A percentile compares a stretch with the other conserved stretches of the same genome.
Evolutionary conservation across 768 basidiomycete species (phyloP).

Genomic region (Suillus spraguei): DNA sequence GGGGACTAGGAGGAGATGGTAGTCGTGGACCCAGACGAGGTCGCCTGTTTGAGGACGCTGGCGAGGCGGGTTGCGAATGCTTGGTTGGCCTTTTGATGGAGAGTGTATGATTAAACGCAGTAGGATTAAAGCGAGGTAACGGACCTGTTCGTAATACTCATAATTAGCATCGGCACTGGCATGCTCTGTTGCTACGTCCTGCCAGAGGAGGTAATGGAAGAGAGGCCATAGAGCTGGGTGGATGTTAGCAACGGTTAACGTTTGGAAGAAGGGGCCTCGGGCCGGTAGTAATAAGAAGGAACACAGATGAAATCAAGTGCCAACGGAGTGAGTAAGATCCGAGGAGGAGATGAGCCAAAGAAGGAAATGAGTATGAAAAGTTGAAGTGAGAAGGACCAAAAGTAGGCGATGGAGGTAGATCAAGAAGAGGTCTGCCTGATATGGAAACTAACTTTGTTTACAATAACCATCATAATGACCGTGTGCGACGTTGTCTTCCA

Average conservation of each 20-base stretch:
- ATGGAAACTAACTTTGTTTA: conserved; percentile 80
- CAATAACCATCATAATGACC: conserved; percentile 98
- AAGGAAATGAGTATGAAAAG: not conserved
- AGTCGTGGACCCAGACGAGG: conserved; percentile 93
- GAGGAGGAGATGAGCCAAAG: not conserved
- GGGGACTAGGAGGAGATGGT: conserved; percentile 94
- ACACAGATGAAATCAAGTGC: not conserved
- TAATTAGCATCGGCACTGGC: conserved; percentile 86
- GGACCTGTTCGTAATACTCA: conserved; percentile 34
- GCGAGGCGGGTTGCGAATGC: conserved; percentile 78
- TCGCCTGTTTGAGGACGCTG: conserved; percentile 84
- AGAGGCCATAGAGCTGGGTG: conserved; percentile 88
- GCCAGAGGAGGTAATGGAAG: conserved; percentile 98
- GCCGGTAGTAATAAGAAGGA: not conserved
- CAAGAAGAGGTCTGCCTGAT: conserved; percentile 13
- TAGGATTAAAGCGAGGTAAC: not conserved
- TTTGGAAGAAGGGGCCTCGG: not conserved
- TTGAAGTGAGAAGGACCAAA: not conserved
- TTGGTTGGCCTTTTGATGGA: conserved; percentile 63
- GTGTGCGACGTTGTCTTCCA: conserved; percentile 86
- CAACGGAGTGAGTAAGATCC: not conserved
- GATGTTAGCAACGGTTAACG: not conserved
- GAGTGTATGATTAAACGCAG: not conserved
- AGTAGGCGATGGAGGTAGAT: not conserved
- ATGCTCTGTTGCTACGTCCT: conserved; percentile 90